Evolutionary conservation across 1,284 basidiomycete genomes (phyloP).

Genomic region (Sporisorium iseilematis-ciliati): DNA sequence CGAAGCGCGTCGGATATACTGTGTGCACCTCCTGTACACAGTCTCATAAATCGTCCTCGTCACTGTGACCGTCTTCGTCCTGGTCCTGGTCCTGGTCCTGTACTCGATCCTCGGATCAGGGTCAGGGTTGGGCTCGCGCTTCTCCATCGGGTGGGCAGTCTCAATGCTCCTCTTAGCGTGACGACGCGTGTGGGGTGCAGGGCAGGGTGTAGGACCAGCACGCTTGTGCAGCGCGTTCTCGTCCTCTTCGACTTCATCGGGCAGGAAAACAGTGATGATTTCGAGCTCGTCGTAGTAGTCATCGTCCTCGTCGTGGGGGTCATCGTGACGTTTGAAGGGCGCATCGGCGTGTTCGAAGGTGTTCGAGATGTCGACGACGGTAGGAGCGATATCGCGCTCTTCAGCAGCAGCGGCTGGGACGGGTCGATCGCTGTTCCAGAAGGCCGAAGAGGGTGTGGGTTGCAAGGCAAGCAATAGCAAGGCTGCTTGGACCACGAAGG

Average conservation of each 20-base stretch:
- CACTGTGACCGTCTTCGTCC: constrained; percentile 18
- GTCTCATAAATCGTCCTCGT: constrained; percentile 47
- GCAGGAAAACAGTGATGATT: constrained; percentile 48
- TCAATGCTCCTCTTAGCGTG: constrained; percentile 9
- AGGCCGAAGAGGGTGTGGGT: constrained; percentile 21
- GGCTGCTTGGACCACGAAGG: constrained; percentile 36
- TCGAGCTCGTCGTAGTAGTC: constrained; percentile 44
- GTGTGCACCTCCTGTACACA: constrained; percentile 32
- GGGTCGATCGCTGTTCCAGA: constrained; percentile 20
- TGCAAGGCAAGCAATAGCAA: constrained; percentile 35
- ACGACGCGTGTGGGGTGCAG: constrained; percentile 29
- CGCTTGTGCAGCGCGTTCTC: constrained; percentile 24
- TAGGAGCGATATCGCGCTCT: background rate
- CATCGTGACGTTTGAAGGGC: background rate
- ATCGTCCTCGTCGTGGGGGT: constrained; percentile 23
- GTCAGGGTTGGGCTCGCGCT: constrained; percentile 21
- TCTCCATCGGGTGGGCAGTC: constrained; percentile 21
- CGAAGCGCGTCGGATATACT: constrained; percentile 17
- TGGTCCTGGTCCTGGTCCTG: constrained; percentile 21
- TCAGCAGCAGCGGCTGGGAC: background rate
- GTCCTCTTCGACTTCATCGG: constrained; percentile 17
- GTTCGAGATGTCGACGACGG: constrained; percentile 2
- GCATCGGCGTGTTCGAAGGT: constrained; percentile 29
- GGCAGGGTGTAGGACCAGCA: constrained; percentile 41
- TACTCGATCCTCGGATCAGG: constrained; percentile 12